These are phyloP conservation scores for Phytopythium cucurbitacearum DNA, from an alignment of 352 stramenopile genomes.

Conservation along the genomic window DNA sequence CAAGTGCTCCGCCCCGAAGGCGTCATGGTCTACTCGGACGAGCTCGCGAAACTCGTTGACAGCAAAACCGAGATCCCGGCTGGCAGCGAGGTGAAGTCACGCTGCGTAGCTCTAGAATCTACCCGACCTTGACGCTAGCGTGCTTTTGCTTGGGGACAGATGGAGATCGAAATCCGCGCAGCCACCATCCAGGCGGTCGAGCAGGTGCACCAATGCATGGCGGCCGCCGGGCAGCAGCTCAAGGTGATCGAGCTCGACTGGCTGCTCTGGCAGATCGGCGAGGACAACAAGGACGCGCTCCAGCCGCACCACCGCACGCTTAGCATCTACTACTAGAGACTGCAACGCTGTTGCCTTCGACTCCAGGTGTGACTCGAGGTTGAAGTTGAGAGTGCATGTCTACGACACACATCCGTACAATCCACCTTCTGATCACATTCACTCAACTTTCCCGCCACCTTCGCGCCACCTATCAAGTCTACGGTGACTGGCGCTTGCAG, in stretches of 20 bases:
- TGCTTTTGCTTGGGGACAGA: slow-evolving; percentile 17
- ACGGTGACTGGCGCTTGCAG: slow-evolving; percentile 1
- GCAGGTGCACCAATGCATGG: slow-evolving; percentile 40
- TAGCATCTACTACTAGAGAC: slow-evolving; percentile 78
- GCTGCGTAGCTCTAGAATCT: background rate
- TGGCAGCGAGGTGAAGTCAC: slow-evolving; percentile 47
- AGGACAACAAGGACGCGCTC: slow-evolving; percentile 71
- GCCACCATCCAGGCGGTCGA: slow-evolving; percentile 85
- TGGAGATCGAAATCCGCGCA: slow-evolving; percentile 83
- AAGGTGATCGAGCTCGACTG: slow-evolving; percentile 86
- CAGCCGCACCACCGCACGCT: slow-evolving; percentile 78
- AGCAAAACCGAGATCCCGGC: slow-evolving; percentile 49
- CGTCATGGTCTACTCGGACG: slow-evolving; percentile 55
- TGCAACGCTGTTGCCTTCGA: too few relatives aligned
- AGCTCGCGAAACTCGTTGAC: slow-evolving; percentile 46
- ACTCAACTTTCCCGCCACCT: slow-evolving; percentile 7
- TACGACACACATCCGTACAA: background rate
- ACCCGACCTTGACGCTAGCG: too few relatives aligned
- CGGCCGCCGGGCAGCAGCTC: slow-evolving; percentile 25
- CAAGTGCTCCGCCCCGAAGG: slow-evolving; percentile 71
- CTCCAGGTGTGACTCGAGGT: too few relatives aligned
- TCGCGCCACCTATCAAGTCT: slow-evolving; percentile 11
- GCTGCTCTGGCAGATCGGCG: slow-evolving; percentile 85
- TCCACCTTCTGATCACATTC: background rate
- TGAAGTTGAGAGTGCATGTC: slow-evolving; percentile 6